Base-by-base conservation (phyloP, 495 filamentous ascomycete genomes). In the Aspergillus bridgeri region DNA sequence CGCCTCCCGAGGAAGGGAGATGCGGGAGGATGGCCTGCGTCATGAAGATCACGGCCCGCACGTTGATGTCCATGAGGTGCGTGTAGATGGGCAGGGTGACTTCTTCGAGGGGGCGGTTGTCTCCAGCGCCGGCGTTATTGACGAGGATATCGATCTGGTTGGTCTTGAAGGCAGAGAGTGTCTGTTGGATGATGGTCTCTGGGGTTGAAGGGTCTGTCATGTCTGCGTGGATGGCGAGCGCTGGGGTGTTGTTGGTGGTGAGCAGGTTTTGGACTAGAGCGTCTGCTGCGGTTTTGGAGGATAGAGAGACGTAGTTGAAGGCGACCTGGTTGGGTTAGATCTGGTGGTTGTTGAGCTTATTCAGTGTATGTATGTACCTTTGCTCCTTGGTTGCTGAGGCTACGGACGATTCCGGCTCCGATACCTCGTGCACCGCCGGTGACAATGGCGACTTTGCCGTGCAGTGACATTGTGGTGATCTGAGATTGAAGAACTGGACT, bases 361-460 rank as follows among this genome's bases (percentile, higher is more conserved):
- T 38, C 27, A 27, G 22, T 13, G 69, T 8, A 60, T 49, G 20
- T 73, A 69, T 59, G 22, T 25, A 79, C 75, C 6, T 63, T 64
- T 19, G 72, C 74, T 6, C 77, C 78, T 54, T 73, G 67, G 3
- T 63, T 58, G 42, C 75, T 73, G 6, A 82, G 65, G 1, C 67
- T 64, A 3, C 44, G n/a, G 13, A 74, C 78, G 47, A 79, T 78
- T 6, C 64, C 71, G 3, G 74, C 74, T 2, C 79, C 78, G 33
- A 82, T 80, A 24, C 78, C 79, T 64, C 48, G 59, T 51, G 66
- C 77, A 57, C 60, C 78, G 19, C 79, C 79, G 7, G 79, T 83
- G 56, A 83, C 63, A 13, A 82, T 76, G 61, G 78, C 80, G 24
- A 74, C 61, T 63, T 82, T 82, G 49, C 76, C 77, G 11, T 64